phyloP scores from a whole-genome alignment of 441 rosid species.

The Pelargonium fulgidum region DNA sequence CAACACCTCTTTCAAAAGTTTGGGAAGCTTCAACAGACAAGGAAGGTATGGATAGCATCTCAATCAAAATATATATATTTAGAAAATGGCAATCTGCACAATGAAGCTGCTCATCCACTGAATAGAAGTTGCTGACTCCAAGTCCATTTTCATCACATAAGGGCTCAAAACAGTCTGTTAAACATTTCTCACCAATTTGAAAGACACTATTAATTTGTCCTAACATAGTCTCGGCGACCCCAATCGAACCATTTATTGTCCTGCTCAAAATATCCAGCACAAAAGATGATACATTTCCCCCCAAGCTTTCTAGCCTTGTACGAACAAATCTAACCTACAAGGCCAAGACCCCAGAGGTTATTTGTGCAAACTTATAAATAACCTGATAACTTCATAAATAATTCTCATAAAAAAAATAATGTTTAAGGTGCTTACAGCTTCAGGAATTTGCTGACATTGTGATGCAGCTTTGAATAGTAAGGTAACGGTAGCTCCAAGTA shows the following conservation, averaged over 20 bases:
- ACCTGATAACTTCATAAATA: not conserved
- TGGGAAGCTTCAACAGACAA: constrained; percentile 11
- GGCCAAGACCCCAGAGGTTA: not conserved
- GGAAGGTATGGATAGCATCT: constrained; percentile 11
- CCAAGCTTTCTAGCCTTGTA: constrained; percentile 9
- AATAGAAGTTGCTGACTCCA: not conserved
- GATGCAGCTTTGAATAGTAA: constrained; percentile 12
- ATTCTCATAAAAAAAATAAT: not conserved
- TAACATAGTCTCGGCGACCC: constrained; percentile 4
- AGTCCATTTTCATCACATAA: constrained; percentile 10
- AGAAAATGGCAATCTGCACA: constrained; percentile 1
- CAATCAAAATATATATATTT: constrained; percentile 2
- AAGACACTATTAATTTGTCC: constrained; percentile 2
- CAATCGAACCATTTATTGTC: constrained; percentile 5
- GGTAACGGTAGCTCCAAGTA: constrained; percentile 3
- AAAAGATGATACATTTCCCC: constrained; percentile 1
- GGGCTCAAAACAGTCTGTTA: not conserved
- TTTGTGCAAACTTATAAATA: not conserved
- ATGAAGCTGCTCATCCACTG: constrained; percentile 3
- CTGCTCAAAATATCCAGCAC: constrained; percentile 5
- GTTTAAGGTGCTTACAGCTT: not conserved
- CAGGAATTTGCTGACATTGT: constrained; percentile 9
- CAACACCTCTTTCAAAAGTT: constrained; percentile 10
- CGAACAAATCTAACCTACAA: constrained; percentile 10
- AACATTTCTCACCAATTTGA: not conserved